A percentile compares a stretch with the other conserved stretches of the same genome.
Conservation (phyloP, 345 rosid genomes). For the Brassica incana region DNA sequence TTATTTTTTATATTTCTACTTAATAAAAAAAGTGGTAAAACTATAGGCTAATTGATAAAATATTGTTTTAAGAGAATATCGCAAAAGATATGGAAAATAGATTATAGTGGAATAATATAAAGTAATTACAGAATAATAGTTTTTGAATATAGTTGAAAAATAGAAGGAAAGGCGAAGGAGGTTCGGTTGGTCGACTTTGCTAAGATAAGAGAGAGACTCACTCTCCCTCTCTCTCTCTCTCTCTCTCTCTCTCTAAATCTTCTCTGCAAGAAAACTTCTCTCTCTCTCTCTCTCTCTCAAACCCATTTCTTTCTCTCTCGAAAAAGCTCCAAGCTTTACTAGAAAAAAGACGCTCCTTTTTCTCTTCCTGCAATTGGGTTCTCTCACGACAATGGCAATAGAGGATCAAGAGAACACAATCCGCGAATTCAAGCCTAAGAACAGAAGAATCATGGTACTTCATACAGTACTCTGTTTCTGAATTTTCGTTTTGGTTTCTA, state of each 20-base stretch:
- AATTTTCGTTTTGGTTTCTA: not conserved
- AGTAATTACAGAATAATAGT: not conserved
- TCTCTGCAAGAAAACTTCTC: slow-evolving; percentile 30
- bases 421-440: slow-evolving; percentile 79
- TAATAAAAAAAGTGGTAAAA: not conserved
- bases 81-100: not conserved
- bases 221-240: slow-evolving; percentile 28
- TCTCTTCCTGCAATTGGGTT: not conserved
- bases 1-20: not conserved
- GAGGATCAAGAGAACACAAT: slow-evolving; percentile 70
- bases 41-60: too few species aligned
- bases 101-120: not conserved
- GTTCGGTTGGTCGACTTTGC: slow-evolving; percentile 47
- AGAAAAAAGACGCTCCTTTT: slow-evolving; percentile 15
- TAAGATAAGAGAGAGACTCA: slow-evolving; percentile 73
- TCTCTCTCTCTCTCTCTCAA: slow-evolving; percentile 28
- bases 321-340: slow-evolving; percentile 33
- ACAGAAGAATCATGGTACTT: slow-evolving; percentile 78
- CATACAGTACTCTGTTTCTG: not conserved
- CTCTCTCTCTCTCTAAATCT: slow-evolving; percentile 6
- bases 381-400: slow-evolving; percentile 62
- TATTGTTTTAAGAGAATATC: not conserved
- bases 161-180: slow-evolving; percentile 48
- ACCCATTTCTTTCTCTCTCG: slow-evolving; percentile 1
- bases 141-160: slow-evolving; percentile 25